Conservation (phyloP, 2,329 filamentous ascomycete genomes). For the Venturia carpophila region DNA sequence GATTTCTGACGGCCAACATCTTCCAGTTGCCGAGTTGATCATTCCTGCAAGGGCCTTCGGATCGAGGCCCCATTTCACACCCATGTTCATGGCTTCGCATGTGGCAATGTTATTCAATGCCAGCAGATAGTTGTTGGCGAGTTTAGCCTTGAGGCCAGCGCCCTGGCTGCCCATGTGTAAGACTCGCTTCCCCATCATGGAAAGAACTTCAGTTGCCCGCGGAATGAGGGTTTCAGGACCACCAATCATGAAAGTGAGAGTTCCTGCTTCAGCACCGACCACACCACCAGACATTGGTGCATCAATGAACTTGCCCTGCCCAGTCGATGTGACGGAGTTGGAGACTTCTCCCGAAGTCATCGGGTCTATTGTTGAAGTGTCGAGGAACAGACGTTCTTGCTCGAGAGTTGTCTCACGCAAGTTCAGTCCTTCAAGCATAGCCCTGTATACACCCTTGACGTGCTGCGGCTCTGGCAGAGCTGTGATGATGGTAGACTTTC, state of each 20-base stretch:
- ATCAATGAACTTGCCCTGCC: constrained; percentile 75
- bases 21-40: constrained; percentile 90
- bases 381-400: constrained; percentile 73
- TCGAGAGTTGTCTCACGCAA: constrained; percentile 42
- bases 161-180: constrained; percentile 81
- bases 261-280: constrained; percentile 78
- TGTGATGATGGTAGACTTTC: constrained; percentile 75
- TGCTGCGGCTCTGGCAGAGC: constrained; percentile 84
- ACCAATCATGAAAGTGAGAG: constrained; percentile 94
- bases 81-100: constrained; percentile 59
- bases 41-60: constrained; percentile 66
- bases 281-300: constrained; percentile 97
- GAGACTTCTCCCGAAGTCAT: constrained; percentile 74
- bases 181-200: constrained; percentile 77
- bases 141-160: constrained; percentile 79
- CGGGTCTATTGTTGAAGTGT: constrained; percentile 94
- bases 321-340: constrained; percentile 55
- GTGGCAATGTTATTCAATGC: constrained; percentile 82
- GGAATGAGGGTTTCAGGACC: constrained; percentile 53
- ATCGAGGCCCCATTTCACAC: constrained; percentile 54
- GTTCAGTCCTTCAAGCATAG: constrained; percentile 57
- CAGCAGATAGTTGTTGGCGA: constrained; percentile 95
- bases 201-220: constrained; percentile 59
- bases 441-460: constrained; percentile 72
- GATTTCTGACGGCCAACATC: constrained; percentile 89